Percentiles rank a stretch among this genome's conserved stretches.
These are phyloP conservation scores for Alliaria petiolata DNA, from an alignment of 345 rosid genomes.

Conservation along the genomic window DNA sequence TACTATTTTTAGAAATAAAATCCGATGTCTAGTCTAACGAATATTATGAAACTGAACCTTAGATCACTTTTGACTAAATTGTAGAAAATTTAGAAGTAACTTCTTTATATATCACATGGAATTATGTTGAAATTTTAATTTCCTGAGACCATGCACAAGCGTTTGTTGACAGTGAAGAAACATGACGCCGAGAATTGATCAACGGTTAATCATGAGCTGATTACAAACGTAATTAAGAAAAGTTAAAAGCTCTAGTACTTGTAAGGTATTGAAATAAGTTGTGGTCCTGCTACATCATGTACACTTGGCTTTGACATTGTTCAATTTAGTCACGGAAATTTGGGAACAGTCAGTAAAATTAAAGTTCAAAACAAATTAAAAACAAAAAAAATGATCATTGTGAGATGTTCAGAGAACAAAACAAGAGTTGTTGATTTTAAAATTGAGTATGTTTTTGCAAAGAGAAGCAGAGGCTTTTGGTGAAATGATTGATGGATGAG, in stretches of 20 bases:
- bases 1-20: neutral
- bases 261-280: neutral
- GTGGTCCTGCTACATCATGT: conserved; percentile 21
- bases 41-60: neutral
- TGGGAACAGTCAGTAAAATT: conserved; percentile 7
- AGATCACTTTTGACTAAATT: neutral
- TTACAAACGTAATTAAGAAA: neutral
- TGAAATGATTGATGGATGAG: conserved; percentile 30
- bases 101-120: no score
- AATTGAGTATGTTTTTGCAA: neutral
- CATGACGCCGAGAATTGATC: conserved; percentile 5
- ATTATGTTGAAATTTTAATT: neutral
- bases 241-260: neutral
- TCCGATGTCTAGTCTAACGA: neutral
- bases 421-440: conserved; percentile 14
- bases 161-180: neutral
- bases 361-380: no score
- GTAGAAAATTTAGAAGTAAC: neutral
- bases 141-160: neutral
- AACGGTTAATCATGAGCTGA: conserved; percentile 19
- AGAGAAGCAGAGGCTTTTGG: conserved; percentile 4
- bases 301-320: conserved; percentile 3
- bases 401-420: conserved; percentile 5
- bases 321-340: neutral
- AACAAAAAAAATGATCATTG: neutral